Evolutionary conservation across 75 land plant genomes (phyloP), one percentile per base, ranked within the genome.

Genomic region (Selaginella tamariscina): DNA sequence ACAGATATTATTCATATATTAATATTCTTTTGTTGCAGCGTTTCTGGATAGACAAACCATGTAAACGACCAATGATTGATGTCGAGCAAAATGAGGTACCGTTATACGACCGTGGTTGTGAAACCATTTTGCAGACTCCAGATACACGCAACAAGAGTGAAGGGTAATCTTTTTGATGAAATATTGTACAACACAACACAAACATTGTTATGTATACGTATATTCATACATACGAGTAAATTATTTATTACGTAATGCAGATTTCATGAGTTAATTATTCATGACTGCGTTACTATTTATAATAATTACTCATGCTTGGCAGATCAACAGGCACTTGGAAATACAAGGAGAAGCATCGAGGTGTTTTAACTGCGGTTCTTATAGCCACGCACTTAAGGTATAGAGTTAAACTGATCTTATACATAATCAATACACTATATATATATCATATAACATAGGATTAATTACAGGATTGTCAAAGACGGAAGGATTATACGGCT

Each of bases 351-450:
- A 81, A 31, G 80, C 78, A 21, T 74, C 83, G 56, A 84, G 98
- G 72, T 93, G 98, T 75, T 93, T 93, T 71, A 93, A 93, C 60
- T 93, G 98, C 77, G 90, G 91, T 29, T 89, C 95, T 56, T 93
- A 93, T 31, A 85, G 73, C 66, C 98, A 93, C 82, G 73, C 82
- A 5, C 59, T 93, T 30, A 86, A 77, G n/a, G n/a, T n/a, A n/a
- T n/a, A n/a, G n/a, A n/a, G n/a, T n/a, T n/a, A n/a, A n/a, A n/a
- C n/a, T n/a, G n/a, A n/a, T n/a, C n/a, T n/a, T n/a, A n/a, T n/a
- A n/a, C n/a, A n/a, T n/a, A n/a, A n/a, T n/a, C n/a, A n/a, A n/a
- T n/a, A n/a, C n/a, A n/a, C n/a, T n/a, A n/a, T n/a, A n/a, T n/a
- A n/a, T n/a, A n/a, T n/a, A n/a, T n/a, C n/a, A n/a, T n/a, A n/a